Base-by-base conservation (phyloP, 2,329 filamentous ascomycete genomes). In the Penicillium sp. region DNA sequence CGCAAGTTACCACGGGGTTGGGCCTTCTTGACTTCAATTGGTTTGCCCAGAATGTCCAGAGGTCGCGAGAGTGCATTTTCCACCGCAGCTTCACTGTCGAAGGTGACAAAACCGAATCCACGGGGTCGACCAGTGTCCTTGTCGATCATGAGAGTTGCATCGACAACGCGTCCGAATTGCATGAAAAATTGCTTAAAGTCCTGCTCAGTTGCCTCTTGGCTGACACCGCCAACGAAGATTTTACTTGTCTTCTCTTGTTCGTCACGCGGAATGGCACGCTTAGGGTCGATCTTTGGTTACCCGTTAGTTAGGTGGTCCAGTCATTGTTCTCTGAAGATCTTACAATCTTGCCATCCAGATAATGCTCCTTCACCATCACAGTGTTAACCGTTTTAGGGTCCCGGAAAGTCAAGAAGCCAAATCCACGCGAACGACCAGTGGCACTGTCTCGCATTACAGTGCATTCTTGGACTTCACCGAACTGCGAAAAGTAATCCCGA, bases 341-440 rank as follows among this genome's bases (percentile, higher is more conserved):
- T 76, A 96, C 92, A 65, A 98, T 95, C 68, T 98, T 98, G 45
- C 92, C 92, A 61, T 98, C 92, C 14, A 98, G 76, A 55, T 90
- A 94, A 65, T 98, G 92, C 63, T 98, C 92, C 69, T 98, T 98
- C 47, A 98, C 92, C 92, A 98, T 98, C 48, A 98, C 92, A 51
- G 88, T 94, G 62, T 98, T 98, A 51, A 98, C 92, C 3, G 87
- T 95, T 70, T 95, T 95, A 32, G 92, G 84, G 59, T 98, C 92
- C 62, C 86, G 93, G 74, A 98, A 98, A 0, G 92, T 98, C 45
- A 98, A 74, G 68, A 98, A 98, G 18, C 92, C 92, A 56, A 98
- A 98, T 15, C 92, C 92, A 66, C 92, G 80, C 18, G 92, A 96
- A 47, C 92, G 82, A 29, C 92, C 92, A 7, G 88, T 94, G 33